A percentile compares a stretch with the other conserved stretches of the same genome.
These are phyloP conservation scores for Terana coerulea DNA, from an alignment of 768 basidiomycete genomes.

Conservation along the genomic window DNA sequence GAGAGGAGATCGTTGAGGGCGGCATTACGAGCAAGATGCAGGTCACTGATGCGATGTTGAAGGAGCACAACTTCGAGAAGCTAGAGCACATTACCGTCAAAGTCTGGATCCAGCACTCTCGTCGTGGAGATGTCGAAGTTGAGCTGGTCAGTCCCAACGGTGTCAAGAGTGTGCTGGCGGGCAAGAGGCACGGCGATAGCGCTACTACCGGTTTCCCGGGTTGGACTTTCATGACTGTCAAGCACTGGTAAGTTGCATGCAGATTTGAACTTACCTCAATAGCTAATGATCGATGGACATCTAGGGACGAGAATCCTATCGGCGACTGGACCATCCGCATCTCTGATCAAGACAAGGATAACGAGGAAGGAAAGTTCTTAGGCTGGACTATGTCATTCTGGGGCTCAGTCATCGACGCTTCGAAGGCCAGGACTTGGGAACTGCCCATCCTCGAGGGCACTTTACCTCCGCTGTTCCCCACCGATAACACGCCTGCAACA, in stretches of 20 bases:
- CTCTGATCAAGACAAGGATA: constrained; percentile 66
- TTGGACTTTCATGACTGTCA: constrained; percentile 98
- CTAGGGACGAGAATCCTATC: constrained; percentile 88
- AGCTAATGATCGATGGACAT: constrained; percentile 14
- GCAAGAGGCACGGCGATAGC: constrained; percentile 60
- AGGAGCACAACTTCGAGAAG: constrained; percentile 73
- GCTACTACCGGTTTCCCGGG: constrained; percentile 75
- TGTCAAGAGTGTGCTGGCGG: constrained; percentile 79
- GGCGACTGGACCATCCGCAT: constrained; percentile 91
- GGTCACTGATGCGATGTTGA: constrained; percentile 63
- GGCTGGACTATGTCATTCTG: constrained; percentile 93
- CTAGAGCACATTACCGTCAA: constrained; percentile 91
- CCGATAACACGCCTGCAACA: constrained; percentile 34
- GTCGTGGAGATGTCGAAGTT: constrained; percentile 91
- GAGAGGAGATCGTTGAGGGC: constrained; percentile 57
- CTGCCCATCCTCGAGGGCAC: constrained; percentile 50
- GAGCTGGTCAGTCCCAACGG: constrained; percentile 83
- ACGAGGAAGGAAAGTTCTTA: constrained; percentile 62
- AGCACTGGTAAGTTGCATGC: constrained; percentile 76
- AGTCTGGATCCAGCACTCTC: constrained; percentile 88
- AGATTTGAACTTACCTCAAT: background rate
- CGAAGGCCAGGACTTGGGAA: constrained; percentile 58
- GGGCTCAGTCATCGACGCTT: constrained; percentile 80
- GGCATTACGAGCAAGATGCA: constrained; percentile 65
- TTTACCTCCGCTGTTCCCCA: constrained; percentile 40